Percentiles rank a stretch among this genome's conserved stretches.
Evolutionary conservation across 305 asterid species (phyloP).

Genomic region (Fraxinus floribunda): DNA sequence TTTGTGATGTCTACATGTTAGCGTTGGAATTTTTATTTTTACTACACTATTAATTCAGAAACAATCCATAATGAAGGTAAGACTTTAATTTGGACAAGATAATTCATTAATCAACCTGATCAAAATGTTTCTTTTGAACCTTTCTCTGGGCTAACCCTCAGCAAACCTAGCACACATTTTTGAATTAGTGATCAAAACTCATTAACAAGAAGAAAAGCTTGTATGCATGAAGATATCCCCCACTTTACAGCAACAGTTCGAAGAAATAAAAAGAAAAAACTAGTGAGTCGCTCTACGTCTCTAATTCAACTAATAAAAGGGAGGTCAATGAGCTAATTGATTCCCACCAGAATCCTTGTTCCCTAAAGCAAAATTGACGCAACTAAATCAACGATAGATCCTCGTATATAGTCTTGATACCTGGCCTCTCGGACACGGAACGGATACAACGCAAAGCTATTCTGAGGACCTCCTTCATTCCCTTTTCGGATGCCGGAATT

Average conservation of each 20-base stretch:
- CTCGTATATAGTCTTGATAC: slow-evolving; percentile 88
- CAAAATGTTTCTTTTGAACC: neutral
- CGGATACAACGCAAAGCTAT: slow-evolving; percentile 82
- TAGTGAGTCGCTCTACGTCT: slow-evolving; percentile 31
- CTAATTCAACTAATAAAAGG: slow-evolving; percentile 49
- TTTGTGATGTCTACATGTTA: neutral
- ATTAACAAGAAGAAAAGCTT: slow-evolving; percentile 10
- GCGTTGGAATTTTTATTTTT: neutral
- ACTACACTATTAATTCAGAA: neutral
- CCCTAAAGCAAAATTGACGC: slow-evolving; percentile 25
- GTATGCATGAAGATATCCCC: slow-evolving; percentile 38
- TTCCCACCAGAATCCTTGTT: slow-evolving; percentile 44
- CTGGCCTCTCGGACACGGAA: slow-evolving; percentile 86
- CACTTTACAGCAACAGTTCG: slow-evolving; percentile 49
- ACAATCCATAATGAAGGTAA: neutral
- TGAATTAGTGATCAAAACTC: neutral
- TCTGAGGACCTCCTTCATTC: slow-evolving; percentile 87
- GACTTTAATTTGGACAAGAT: neutral
- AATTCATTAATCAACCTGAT: neutral
- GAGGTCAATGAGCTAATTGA: slow-evolving; percentile 80
- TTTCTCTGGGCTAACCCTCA: neutral
- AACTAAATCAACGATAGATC: slow-evolving; percentile 83
- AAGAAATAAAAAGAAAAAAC: slow-evolving; percentile 32
- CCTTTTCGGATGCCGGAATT: slow-evolving; percentile 64
- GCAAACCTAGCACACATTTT: neutral